Evolutionary conservation across 106 monocot genomes (phyloP), one percentile per base, ranked within the genome.

Genomic region (Allium fistulosum): DNA sequence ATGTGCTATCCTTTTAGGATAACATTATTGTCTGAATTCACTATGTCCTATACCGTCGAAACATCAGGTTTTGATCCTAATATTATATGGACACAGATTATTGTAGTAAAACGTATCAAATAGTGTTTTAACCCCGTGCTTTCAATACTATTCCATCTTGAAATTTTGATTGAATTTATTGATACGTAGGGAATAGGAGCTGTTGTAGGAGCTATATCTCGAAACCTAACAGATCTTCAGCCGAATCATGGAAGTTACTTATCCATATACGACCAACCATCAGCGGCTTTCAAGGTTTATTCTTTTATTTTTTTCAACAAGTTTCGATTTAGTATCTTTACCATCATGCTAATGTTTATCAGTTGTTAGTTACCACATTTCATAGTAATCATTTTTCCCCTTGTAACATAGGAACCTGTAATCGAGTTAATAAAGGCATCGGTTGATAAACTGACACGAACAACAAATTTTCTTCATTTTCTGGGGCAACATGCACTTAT

Each of bases 401-500:
- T 51, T 51, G 62, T 53, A 22, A 10, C 80, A 63, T 66, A 99
- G 90, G 99, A 99, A 68, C 93, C 99, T 63, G 65, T 99, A 49
- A 90, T 99, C 70, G 85, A 90, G 53, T 58, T 72, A 48, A 87
- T 99, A 77, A 72, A 90, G 62, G 67, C 76, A 73, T 78, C 89
- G n/a, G 83, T 99, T 14, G 89, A 87, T 49, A 93, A 85, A 69
- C 67, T 99, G 48, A 93, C 93, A 75, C 82, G 70, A 52, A 80
- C 99, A 22, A 93, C 99, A 50, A 93, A 80, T 71, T 87, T 93
- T 51, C 87, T 99, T 65, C 87, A 79, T 63, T 99, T 79, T 74
- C 81, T 99, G 77, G 99, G 99, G 49, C 90, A 99, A 73, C 84
- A 80, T 77, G 89, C 99, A 49, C 83, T 99, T 69, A 99, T 99